Conservation (phyloP, 345 rosid genomes). For the Citrus mangshanensis region DNA sequence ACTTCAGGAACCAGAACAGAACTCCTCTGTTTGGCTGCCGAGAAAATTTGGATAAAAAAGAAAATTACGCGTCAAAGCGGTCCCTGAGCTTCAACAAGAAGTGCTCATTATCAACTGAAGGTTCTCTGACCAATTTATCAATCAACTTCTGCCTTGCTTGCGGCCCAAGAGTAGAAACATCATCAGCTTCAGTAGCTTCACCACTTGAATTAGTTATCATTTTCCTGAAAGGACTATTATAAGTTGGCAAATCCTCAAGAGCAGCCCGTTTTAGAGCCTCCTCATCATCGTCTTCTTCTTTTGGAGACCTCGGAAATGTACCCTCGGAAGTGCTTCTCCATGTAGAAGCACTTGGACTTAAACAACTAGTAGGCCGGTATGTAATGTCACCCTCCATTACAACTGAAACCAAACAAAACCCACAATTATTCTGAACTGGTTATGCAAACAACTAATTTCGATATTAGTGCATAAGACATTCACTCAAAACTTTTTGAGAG, state of each 20-base stretch:
- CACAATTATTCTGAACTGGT: too few species aligned
- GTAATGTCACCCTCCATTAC: slow-evolving; percentile 25
- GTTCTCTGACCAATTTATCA: slow-evolving; percentile 27
- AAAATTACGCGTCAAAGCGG: slow-evolving; percentile 30
- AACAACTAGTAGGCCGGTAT: slow-evolving; percentile 33
- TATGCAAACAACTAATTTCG: background rate
- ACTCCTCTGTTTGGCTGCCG: background rate
- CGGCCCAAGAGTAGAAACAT: slow-evolving; percentile 15
- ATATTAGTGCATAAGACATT: too few species aligned
- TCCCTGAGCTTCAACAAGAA: slow-evolving; percentile 9
- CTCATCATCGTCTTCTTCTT: slow-evolving; percentile 52
- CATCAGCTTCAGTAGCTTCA: slow-evolving; percentile 20
- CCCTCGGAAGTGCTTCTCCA: slow-evolving; percentile 11
- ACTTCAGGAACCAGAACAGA: background rate
- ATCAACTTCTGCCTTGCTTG: slow-evolving; percentile 25
- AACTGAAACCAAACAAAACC: background rate
- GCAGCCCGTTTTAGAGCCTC: slow-evolving; percentile 60
- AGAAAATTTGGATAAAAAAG: background rate
- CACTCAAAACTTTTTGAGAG: background rate
- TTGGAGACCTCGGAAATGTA: slow-evolving; percentile 46
- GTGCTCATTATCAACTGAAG: slow-evolving; percentile 34
- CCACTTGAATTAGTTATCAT: slow-evolving; percentile 13
- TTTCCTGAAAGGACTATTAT: too few species aligned
- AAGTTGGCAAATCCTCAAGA: slow-evolving; percentile 23
- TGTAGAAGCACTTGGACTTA: background rate